Evolutionary conservation across 768 basidiomycete genomes (phyloP), one percentile per base, ranked within the genome.

Genomic region (Lyophyllum shimeji): DNA sequence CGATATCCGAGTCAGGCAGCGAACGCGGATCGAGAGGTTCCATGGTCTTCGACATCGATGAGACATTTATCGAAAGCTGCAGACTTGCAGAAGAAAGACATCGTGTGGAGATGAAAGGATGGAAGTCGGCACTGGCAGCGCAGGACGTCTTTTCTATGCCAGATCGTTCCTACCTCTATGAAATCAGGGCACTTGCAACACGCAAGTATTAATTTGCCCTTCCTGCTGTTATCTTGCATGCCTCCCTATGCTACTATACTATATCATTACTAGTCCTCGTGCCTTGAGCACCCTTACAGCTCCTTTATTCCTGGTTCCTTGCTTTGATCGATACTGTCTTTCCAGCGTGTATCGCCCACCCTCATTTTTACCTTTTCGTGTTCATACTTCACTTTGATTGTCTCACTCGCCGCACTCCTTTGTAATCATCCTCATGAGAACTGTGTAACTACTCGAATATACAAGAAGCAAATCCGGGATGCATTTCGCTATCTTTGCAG

Each of bases 151-250:
- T 73, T 50, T 59, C 71, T 21, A 76, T 80, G 52, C 74, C 81
- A 31, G 85, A 87, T 65, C 83, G 86, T 55, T 80, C 82, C 37
- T 79, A 83, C 63, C 76, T 94, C 33, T 89, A 83, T 70, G 91
- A 93, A 70, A 93, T 94, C 58, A 84, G 91, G 60, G 88, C 87
- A 23, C 81, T 94, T 54, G 91, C 91, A 15, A 92, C 89, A n/a
- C 83, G 90, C 69, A 86, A 85, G 69, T 92, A 93, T 71, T 89
- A 66, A 82, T 62, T 54, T 40, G 55, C 57, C 46, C 42, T 48
- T 31, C 27, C 53, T 55, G 61, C 58, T 43, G 34, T 55, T 37
- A 50, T 46, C 50, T 52, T 59, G 48, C 61, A 33, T 51, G 44
- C 45, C 44, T 53, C 56, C 50, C 31, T 46, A 33, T 40, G 52